Base-by-base conservation (phyloP, 352 stramenopile species). In the Phytophthora kernoviae region DNA sequence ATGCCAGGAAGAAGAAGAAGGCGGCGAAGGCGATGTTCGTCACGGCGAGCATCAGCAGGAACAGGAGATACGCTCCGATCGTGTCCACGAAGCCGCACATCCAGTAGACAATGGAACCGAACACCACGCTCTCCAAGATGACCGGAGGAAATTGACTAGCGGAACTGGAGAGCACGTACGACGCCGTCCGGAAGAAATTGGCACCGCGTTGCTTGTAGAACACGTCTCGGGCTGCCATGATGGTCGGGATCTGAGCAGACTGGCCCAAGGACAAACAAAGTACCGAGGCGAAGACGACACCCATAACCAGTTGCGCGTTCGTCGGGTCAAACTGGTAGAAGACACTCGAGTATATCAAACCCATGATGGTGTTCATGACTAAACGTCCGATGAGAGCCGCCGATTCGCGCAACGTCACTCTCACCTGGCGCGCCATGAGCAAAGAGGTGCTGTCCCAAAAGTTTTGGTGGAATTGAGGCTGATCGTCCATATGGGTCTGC, bases 221-320 rank as follows among this genome's bases (percentile, higher is more conserved):
- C 14, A 60, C 52, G 2, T 52, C 88, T 66, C 85, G 77, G 32
- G 79, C 17, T 70, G 56, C 54, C 14, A 73, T 43, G 46, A 90
- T 62, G 5, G 72, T 67, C 10, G 85, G 77, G 22, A 97, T 62
- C 32, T 78, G 63, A 2, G 83, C 37, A 42, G 88, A 77, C 22
- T 79, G 71, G 32, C 71, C 71, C 27, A 95, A 48, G 18, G 65
- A 75, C 9, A 87, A 56, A 44, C 81, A 92, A 24, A 96, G 66
- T 8, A 91, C 51, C n/a, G 68, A 66, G 24, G 79, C 58, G 59
- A 93, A 96, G 11, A 93, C 63, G 36, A 93, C 61, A 22, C 88
- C 84, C 32, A 60, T 58, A 4, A 75, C 56, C 21, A 77, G 12
- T n/a, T 77, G 62, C 11, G 57, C 41, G 21, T 66, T 41, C n/a